phyloP scores from a whole-genome alignment of 2,329 filamentous ascomycete species.

The Colletotrichum tropicale region DNA sequence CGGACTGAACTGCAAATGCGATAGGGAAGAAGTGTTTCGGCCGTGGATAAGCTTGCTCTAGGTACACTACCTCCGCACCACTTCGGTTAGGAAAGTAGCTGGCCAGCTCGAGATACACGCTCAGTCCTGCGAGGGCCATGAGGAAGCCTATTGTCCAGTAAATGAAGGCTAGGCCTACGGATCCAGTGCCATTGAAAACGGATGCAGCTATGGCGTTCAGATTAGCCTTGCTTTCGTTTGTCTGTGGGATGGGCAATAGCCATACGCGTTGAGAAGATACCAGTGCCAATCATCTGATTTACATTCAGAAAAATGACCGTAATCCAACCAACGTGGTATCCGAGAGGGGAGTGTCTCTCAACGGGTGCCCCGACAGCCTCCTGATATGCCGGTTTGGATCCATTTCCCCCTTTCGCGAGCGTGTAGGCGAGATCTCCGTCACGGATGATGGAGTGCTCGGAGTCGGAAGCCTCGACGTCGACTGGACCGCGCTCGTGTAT shows the following conservation, averaged over 20 bases:
- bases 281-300: constrained; percentile 67
- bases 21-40: constrained; percentile 69
- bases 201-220: constrained; percentile 49
- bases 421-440: constrained; percentile 48
- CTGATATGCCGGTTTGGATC: constrained; percentile 55
- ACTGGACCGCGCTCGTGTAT: background rate
- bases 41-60: constrained; percentile 70
- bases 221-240: background rate
- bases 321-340: constrained; percentile 59
- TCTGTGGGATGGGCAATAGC: too few species aligned
- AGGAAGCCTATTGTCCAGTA: constrained; percentile 70
- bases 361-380: constrained; percentile 67
- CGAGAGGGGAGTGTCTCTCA: constrained; percentile 61
- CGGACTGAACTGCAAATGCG: constrained; percentile 66
- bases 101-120: constrained; percentile 67
- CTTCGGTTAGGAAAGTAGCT: constrained; percentile 71
- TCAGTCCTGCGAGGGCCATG: constrained; percentile 58
- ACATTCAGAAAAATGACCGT: constrained; percentile 66
- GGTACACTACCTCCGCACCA: constrained; percentile 69
- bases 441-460: constrained; percentile 28
- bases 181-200: constrained; percentile 63
- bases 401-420: constrained; percentile 50
- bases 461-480: constrained; percentile 22
- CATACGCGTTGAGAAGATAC: constrained; percentile 66
- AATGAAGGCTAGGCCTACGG: constrained; percentile 64